Conservation (phyloP, 257 asterid genomes). For the Verbena officinalis region DNA sequence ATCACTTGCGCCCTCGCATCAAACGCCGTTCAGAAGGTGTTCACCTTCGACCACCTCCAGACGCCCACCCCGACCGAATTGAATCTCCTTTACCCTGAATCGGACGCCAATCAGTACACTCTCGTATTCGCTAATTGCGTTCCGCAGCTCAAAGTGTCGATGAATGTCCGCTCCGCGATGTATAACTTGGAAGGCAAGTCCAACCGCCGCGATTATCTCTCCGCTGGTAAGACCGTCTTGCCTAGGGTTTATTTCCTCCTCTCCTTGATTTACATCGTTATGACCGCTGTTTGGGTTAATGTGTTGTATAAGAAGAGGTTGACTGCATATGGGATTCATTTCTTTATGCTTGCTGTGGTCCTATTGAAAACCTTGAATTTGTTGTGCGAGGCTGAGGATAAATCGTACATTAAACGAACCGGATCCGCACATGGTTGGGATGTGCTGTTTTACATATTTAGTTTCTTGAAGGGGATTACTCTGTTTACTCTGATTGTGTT, state of each 20-base stretch:
- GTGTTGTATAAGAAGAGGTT: conserved; percentile 62
- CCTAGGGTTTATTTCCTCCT: conserved; percentile 73
- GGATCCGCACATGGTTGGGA: conserved; percentile 91
- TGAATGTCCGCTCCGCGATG: conserved; percentile 73
- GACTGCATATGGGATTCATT: conserved; percentile 63
- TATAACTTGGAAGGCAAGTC: conserved; percentile 63
- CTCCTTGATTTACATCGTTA: conserved; percentile 49
- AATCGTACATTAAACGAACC: conserved; percentile 62
- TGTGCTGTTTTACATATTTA: conserved; percentile 70
- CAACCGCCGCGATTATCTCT: conserved; percentile 66
- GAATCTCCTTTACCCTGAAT: conserved; percentile 38
- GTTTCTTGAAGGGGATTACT: conserved; percentile 71
- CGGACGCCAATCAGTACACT: conserved; percentile 77
- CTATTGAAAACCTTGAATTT: conserved; percentile 64
- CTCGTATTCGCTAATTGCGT: conserved; percentile 78
- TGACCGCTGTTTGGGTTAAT: conserved; percentile 59
- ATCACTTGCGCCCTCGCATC: conserved; percentile 69
- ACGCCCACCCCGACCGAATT: conserved; percentile 33
- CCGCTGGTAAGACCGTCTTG: conserved; percentile 70
- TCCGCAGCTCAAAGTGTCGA: conserved; percentile 55
- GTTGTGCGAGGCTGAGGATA: conserved; percentile 87
- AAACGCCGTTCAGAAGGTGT: conserved; percentile 44
- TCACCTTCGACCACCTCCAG: conserved; percentile 55
- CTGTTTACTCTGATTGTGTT: conserved; percentile 72
- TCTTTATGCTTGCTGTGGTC: conserved; percentile 78